A percentile compares a stretch with the other conserved stretches of the same genome.
Evolutionary conservation across 2,329 filamentous ascomycete genomes (phyloP).

Genomic region (Colletotrichum eleusines): DNA sequence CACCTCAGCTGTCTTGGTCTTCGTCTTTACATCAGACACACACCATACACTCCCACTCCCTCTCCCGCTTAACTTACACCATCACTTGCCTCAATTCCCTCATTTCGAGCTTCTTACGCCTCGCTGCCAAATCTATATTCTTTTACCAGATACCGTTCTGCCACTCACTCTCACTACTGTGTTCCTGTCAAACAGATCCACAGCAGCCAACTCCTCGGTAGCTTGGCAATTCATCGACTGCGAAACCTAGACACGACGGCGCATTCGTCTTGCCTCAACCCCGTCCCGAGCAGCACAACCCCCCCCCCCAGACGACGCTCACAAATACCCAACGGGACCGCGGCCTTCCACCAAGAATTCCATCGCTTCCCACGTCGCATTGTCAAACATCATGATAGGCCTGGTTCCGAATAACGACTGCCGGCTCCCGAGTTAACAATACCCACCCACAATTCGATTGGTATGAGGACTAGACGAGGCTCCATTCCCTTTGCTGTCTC

Average conservation of each 20-base stretch:
- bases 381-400: conserved; percentile 42
- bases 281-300: conserved; percentile 4
- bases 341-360: conserved; percentile 20
- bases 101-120: conserved; percentile 37
- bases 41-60: conserved; percentile 24
- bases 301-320: conserved; percentile 2
- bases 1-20: conserved; percentile 30
- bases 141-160: conserved; percentile 26
- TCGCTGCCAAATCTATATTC: conserved; percentile 14
- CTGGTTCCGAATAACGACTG: conserved; percentile 37
- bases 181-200: conserved; percentile 34
- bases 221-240: conserved; percentile 28
- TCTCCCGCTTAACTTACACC: conserved; percentile 26
- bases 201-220: conserved; percentile 36
- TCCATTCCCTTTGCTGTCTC: conserved; percentile 43
- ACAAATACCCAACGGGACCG: conserved; percentile 22
- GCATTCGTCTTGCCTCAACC: conserved; percentile 23
- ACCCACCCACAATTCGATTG: conserved; percentile 36
- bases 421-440: conserved; percentile 42
- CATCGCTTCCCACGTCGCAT: conserved; percentile 38
- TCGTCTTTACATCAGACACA: conserved; percentile 42
- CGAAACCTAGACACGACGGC: conserved; percentile 35
- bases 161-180: conserved; percentile 23
- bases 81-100: conserved; percentile 34
- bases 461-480: conserved; percentile 41